Conservation (phyloP, 179 eudicot species). For the Vitellaria paradoxa region DNA sequence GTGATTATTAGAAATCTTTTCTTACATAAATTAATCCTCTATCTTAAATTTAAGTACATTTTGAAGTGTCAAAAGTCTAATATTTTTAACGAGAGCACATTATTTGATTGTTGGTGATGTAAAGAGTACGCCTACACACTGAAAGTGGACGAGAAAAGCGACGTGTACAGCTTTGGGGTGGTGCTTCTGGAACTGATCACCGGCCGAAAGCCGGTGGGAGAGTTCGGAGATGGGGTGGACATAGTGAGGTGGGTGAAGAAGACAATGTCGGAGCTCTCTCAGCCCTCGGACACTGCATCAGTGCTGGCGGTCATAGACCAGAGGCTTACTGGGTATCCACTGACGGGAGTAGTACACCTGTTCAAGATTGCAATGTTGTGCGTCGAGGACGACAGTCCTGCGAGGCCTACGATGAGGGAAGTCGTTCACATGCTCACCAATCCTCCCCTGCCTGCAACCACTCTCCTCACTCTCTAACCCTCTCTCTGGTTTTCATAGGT, state of each 20-base stretch:
- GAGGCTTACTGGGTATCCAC: conserved; percentile 55
- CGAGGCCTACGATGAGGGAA: conserved; percentile 88
- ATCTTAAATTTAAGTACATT: too few relatives aligned
- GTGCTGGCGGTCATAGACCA: conserved; percentile 76
- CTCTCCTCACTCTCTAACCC: too few relatives aligned
- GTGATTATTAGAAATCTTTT: too few relatives aligned
- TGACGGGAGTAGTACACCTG: conserved; percentile 54
- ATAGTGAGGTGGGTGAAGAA: conserved; percentile 83
- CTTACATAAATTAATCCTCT: too few relatives aligned
- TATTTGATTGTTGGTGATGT: neutral
- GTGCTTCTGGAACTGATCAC: conserved; percentile 76
- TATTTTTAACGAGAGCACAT: too few relatives aligned
- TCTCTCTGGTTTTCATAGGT: too few relatives aligned
- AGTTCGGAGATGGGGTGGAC: conserved; percentile 88
- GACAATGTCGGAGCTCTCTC: conserved; percentile 56
- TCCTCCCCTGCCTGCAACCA: conserved; percentile 33
- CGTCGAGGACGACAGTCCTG: conserved; percentile 66
- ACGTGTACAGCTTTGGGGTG: conserved; percentile 90
- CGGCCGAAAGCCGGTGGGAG: conserved; percentile 81
- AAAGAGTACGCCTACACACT: conserved; percentile 86
- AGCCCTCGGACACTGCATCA: conserved; percentile 62
- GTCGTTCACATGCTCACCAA: conserved; percentile 80
- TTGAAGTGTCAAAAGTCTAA: too few relatives aligned
- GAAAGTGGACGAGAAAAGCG: conserved; percentile 85
- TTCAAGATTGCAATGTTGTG: conserved; percentile 86